Evolutionary conservation across 371 early-diverging fungal species (phyloP), one percentile per base, ranked within the genome.

Genomic region (Mortierella sp.): DNA sequence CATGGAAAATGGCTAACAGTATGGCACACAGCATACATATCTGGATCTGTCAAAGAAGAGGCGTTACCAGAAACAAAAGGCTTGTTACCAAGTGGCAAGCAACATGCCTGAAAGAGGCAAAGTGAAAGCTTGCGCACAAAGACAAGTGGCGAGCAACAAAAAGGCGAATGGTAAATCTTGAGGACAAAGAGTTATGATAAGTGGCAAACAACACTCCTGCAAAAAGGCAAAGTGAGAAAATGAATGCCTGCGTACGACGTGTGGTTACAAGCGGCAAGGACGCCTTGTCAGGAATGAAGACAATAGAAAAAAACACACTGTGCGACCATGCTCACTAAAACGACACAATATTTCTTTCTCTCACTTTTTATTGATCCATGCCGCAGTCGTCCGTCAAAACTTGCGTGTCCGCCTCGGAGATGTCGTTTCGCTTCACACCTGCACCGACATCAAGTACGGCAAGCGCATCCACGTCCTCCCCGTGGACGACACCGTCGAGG

Each of bases 401-500:
- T 91, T 99, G 79, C 96, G 99, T 81, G 93, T 99, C 26, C 95
- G 99, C 53, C 94, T 99, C 71, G 99, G 99, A 77, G 99, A 99
- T 90, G 94, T 99, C 76, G 97, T 99, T 72, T 97, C 97, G 71
- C 93, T 99, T 77, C 99, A 99, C 90, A 91, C 98, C 69, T 96
- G 96, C 88, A 91, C 97, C 40, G 98, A 98, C 87, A 98, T 99
- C 91, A 96, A 97, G 88, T 97, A 97, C 88, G 99, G 99, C 79
- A 94, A 94, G 85, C 95, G 98, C 76, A 95, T 99, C 81, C 97
- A 97, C 73, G 98, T 99, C 37, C 90, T 99, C 54, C 99, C 99
- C 48, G 98, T 99, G 64, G 98, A 99, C 86, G 99, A 99, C 89
- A 98, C 99, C 70, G 93, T 99, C 61, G 99, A 99, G 89, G 99